Base-by-base conservation (phyloP, 805 yeast species). In the Teunomyces stri region DNA sequence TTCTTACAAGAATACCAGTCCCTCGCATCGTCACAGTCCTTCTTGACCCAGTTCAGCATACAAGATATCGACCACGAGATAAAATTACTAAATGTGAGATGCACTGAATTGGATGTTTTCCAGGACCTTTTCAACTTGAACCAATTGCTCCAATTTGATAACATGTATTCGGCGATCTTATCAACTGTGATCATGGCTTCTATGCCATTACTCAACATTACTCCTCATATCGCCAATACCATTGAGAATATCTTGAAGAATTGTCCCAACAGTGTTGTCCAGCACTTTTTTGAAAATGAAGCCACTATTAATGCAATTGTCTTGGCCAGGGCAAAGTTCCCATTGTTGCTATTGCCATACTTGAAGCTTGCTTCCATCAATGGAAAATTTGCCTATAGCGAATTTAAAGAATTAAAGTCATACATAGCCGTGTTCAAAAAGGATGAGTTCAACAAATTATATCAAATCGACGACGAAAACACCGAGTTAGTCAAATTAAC, bases 251-350 rank as follows among this genome's bases (percentile, higher is more conserved):
- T 82, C 0, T 54, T 81, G 40, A 58, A 61, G 6, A 61, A 67
- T 22, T 74, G 78, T 35, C 81, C 85, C 1, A 70, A 71, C 35
- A 61, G 71, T 35, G 64, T 75, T 1, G 64, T 74, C 10, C 72
- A 69, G 49, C 60, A 57, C 12, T 79, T 82, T 52, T 82, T 81
- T 52, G 61, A 65, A 2, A 67, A 72, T 45, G 71, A 72, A n/a
- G 64, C 71, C 1, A 70, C 78, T 0, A 67, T 68, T 18, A 72
- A 74, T 43, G 60, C 75, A 3, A 57, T 84, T 27, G 68, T 79
- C 12, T 60, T 89, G 22, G 67, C 88, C 1, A 75, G 84, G 51
- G 85, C 94, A 0, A 89, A 91, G 58, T 78, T 88, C 51, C 98
- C 98, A 0, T 71, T 75, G 30, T 66, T 81, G 1, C 62, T 88